Evolutionary conservation across 768 basidiomycete genomes (phyloP).

Genomic region (Lyophyllum atratum): DNA sequence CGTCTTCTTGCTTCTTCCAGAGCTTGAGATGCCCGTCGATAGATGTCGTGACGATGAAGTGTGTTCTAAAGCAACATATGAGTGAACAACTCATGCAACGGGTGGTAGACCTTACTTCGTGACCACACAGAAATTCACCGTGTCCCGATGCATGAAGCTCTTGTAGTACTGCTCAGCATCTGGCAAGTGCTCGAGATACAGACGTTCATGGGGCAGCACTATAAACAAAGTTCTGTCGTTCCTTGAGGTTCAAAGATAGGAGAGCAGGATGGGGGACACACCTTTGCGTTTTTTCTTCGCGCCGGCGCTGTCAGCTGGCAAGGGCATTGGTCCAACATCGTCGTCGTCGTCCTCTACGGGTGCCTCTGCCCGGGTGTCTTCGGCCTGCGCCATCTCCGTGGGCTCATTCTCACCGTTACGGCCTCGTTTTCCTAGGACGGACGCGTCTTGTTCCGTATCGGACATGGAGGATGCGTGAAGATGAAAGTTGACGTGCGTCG

Average conservation of each 20-base stretch:
- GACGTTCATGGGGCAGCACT: conserved; percentile 93
- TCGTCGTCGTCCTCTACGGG: conserved; percentile 59
- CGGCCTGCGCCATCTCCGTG: conserved; percentile 1
- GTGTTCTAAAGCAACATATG: conserved; percentile 57
- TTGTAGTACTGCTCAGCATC: conserved; percentile 93
- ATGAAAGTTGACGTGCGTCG: not conserved
- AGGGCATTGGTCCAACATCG: conserved; percentile 89
- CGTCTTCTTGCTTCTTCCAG: conserved; percentile 98
- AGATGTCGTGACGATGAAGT: conserved; percentile 93
- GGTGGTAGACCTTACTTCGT: conserved; percentile 66
- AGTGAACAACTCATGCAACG: not conserved
- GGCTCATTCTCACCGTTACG: conserved; percentile 38
- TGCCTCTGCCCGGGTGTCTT: conserved; percentile 15
- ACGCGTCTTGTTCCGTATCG: conserved; percentile 48
- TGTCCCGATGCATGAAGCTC: conserved; percentile 97
- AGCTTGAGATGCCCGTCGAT: conserved; percentile 94
- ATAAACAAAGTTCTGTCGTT: conserved; percentile 29
- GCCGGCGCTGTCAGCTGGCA: conserved; percentile 51
- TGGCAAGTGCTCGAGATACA: conserved; percentile 92
- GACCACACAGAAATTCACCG: conserved; percentile 84
- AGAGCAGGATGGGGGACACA: conserved; percentile 32
- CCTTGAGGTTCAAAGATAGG: conserved; percentile 31
- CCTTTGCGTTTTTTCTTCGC: conserved; percentile 86
- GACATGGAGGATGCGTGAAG: conserved; percentile 32
- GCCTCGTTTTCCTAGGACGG: conserved; percentile 66